Conservation (phyloP, 2,329 filamentous ascomycete species). For the Aureobasidium sp. region DNA sequence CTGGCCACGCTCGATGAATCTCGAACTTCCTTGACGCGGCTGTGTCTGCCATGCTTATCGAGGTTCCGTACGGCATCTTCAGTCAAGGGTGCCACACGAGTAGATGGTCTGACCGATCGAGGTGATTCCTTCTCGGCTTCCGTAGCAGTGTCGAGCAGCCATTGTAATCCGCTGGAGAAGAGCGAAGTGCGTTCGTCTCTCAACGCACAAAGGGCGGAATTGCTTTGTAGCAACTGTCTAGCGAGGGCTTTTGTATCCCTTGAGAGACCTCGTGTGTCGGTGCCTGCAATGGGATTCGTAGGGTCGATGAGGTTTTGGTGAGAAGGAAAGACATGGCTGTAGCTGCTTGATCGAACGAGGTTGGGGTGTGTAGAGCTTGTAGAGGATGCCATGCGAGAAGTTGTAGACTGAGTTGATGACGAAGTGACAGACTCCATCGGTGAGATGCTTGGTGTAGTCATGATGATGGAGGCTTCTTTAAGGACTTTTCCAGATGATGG, state of each 20-base stretch:
- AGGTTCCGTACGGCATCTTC: constrained; percentile 2
- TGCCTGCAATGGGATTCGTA: background rate
- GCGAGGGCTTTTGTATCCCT: background rate
- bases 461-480: background rate
- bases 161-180: constrained; percentile 4
- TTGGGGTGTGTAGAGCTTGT: background rate
- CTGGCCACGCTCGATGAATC: background rate
- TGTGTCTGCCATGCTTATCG: background rate
- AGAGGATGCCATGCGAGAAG: background rate
- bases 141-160: background rate
- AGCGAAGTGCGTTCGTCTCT: background rate
- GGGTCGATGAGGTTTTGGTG: background rate
- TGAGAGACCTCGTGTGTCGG: background rate
- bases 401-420: background rate
- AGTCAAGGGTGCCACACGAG: background rate
- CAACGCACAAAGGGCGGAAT: background rate
- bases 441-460: background rate
- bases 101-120: background rate
- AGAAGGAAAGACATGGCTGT: background rate
- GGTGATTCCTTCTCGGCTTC: background rate
- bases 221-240: background rate
- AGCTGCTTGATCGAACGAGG: background rate
- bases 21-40: background rate
- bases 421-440: constrained; percentile 3
- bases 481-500: background rate